phyloP scores from a whole-genome alignment of 441 rosid genomes.

The Flueggea neowawraea region DNA sequence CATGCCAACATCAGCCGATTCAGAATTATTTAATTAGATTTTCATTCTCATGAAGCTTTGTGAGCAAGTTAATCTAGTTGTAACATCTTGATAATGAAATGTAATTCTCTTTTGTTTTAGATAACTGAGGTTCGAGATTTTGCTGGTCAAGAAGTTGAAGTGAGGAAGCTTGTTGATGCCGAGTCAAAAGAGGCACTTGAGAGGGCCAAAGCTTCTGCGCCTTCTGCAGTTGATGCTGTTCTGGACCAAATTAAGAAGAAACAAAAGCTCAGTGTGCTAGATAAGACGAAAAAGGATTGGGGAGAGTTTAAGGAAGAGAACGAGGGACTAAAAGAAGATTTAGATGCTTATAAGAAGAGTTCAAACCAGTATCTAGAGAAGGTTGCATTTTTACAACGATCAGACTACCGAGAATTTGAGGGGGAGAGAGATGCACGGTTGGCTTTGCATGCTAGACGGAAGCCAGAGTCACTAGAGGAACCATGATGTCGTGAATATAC shows the following conservation, averaged over 20 bases:
- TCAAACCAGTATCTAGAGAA: constrained; percentile 82
- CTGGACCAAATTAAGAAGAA: constrained; percentile 90
- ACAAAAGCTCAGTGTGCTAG: constrained; percentile 85
- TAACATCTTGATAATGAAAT: too few relatives aligned
- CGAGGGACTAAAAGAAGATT: constrained; percentile 72
- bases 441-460: constrained; percentile 73
- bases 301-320: constrained; percentile 92
- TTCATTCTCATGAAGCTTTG: too few relatives aligned
- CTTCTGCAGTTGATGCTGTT: constrained; percentile 59
- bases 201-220: constrained; percentile 40
- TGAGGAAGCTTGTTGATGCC: constrained; percentile 64
- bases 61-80: too few relatives aligned
- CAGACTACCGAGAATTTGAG: constrained; percentile 85
- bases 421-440: constrained; percentile 95
- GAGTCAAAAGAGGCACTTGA: constrained; percentile 87
- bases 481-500: constrained; percentile 18
- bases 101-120: constrained; percentile 22
- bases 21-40: too few relatives aligned
- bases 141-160: constrained; percentile 82
- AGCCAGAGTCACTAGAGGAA: constrained; percentile 48
- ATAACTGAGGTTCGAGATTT: constrained; percentile 81
- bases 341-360: constrained; percentile 88
- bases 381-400: constrained; percentile 74
- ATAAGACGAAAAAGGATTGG: constrained; percentile 92
- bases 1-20: too few relatives aligned